Percentiles rank a stretch among this genome's conserved stretches.
These are phyloP conservation scores for Dacryopinax spathularia DNA, from an alignment of 768 basidiomycete species.

Conservation along the genomic window DNA sequence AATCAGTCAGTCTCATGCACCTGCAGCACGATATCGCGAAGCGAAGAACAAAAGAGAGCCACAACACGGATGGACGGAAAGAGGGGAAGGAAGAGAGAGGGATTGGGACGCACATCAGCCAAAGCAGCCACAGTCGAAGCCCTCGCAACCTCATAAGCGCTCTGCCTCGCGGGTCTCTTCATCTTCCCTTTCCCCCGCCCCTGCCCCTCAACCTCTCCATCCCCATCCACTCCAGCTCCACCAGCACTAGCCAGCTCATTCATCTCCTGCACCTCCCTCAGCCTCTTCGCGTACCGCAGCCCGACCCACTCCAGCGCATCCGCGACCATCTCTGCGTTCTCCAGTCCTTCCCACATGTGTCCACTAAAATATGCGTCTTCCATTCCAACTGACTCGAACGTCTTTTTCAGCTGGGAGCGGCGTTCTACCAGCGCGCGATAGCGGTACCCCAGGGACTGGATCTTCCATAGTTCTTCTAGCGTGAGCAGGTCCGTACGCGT, in stretches of 20 bases:
- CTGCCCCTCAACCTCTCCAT: conserved; percentile 28
- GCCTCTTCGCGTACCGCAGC: conserved; percentile 67
- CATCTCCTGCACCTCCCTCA: conserved; percentile 20
- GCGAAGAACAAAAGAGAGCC: too few relatives aligned
- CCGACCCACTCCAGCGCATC: conserved; percentile 85
- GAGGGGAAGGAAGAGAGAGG: neutral
- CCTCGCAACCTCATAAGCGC: conserved; percentile 72
- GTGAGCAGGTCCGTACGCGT: conserved; percentile 56
- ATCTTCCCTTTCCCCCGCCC: conserved; percentile 28
- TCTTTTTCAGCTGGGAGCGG: conserved; percentile 41
- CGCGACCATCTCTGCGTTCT: conserved; percentile 75
- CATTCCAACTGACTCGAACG: conserved; percentile 54
- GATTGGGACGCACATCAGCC: conserved; percentile 49
- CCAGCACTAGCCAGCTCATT: conserved; percentile 34
- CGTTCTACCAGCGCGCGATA: conserved; percentile 77
- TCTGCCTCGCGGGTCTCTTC: conserved; percentile 72
- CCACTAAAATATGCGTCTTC: conserved; percentile 64
- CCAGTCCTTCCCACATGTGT: conserved; percentile 49
- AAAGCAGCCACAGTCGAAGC: conserved; percentile 62
- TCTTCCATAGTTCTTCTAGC: conserved; percentile 78
- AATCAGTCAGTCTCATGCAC: too few relatives aligned
- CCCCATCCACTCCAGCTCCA: conserved; percentile 39
- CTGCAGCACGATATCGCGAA: too few relatives aligned
- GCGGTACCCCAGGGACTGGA: conserved; percentile 75
- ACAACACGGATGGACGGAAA: neutral